Base-by-base conservation (phyloP, 768 basidiomycete species). In the Lepiota brunneoincarnata region DNA sequence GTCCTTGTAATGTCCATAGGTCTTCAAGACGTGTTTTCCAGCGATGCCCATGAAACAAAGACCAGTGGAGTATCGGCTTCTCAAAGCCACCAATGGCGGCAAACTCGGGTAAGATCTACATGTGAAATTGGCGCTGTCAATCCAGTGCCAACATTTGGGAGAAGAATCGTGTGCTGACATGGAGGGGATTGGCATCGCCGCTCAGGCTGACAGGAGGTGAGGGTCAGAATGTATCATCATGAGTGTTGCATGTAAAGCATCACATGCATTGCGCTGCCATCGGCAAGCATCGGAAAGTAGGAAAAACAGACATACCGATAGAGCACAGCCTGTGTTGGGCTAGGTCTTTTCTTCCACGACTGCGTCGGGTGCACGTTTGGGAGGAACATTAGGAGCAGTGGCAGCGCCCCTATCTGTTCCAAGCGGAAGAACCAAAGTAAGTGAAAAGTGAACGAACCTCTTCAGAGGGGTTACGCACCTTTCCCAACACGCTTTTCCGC, bases 81-180 rank as follows among this genome's bases (percentile, higher is more conserved):
- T 93, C 87, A 67, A 96, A 98, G 0, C 94, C 94, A n/a, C 93
- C 95, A 46, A 96, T 87, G 10, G 89, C 87, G 10, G 97, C 93
- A 64, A 97, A 98, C 55, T 91, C 85, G 0, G 97, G 95, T 49
- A 89, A 83, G 61, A 99, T 93, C 89, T 93, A 57, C 9, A 46
- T 20, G 39, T 48, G n/a, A 17, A 39, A 18, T n/a, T 11, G 14
- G 18, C 6, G 36, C 0, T 3, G 40, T 47, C 6, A 18, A 23
- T 34, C 28, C 34, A 14, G 14, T 31, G 20, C 12, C 17, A 18
- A 41, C 1, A 21, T 24, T 18, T 10, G 35, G n/a, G 34, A 12
- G 28, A 46, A 23, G 36, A 44, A 45, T 2, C 20, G 34, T 39
- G 35, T 11, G 72, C 84, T 41, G 72, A 87, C 91, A 66, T 96